Evolutionary conservation across 768 basidiomycete species (phyloP), one percentile per base, ranked within the genome.

Genomic region (Mycena amicta): DNA sequence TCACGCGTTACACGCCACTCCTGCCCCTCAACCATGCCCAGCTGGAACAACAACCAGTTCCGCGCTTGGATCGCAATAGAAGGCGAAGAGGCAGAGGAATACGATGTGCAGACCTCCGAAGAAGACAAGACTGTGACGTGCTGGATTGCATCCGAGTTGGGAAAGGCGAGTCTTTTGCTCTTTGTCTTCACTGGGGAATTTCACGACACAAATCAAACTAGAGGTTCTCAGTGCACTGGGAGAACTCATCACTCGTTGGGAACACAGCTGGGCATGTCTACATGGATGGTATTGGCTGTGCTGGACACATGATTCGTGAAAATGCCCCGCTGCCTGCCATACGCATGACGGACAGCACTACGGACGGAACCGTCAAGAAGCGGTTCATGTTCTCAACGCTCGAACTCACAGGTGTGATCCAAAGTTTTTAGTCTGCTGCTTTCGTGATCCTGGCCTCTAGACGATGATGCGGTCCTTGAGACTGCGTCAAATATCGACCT

Each of bases 91-190:
- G 50, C 51, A n/a, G 6, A 56, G 2, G 57, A 56, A 28, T 57
- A 69, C 51, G 43, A 26, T 4, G 59, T 68, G 18, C 59, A 67
- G 37, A 46, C 59, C 25, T 65, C 56, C 1, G 46, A 63, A 5
- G 65, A 65, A 33, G 47, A 49, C 16, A 50, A 47, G 27, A 30
- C 58, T 0, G 65, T 59, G 2, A 67, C 64, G 12, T 70, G 68
- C 47, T 69, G 67, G 67, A 66, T 71, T 2, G 52, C 61, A 6
- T 71, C 70, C 0, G 67, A 71, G 28, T 53, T 58, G 5, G 68
- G 67, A n/a, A 71, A 71, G 57, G 70, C 67, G 23, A n/a, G 59
- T 54, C 25, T 23, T 5, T 15, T 33, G 30, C 26, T 28, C 23
- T 20, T 47, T 30, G 33, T 28, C 30, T 20, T 37, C 29, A 12